Conservation (phyloP, 371 early-diverging fungal genomes). For the Mortierella sp. region DNA sequence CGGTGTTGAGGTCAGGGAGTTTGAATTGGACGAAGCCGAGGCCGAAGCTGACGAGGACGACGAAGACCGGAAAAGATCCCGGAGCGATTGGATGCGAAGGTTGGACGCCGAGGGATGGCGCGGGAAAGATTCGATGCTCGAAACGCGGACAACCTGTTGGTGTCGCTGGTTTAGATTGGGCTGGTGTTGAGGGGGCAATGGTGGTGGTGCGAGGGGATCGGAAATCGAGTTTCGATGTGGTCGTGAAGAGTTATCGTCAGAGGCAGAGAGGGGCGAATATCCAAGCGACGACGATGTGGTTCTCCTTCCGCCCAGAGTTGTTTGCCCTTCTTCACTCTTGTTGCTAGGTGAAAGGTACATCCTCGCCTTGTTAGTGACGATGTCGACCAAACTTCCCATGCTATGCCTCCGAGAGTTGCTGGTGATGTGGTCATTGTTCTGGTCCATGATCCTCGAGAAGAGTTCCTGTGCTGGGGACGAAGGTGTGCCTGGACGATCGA, state of each 20-base stretch:
- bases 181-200: not conserved
- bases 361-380: not conserved
- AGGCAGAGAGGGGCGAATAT: not conserved
- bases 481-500: slow-evolving; percentile 5
- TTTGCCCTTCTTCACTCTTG: too few relatives aligned
- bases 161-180: not conserved
- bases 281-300: not conserved
- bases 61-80: not conserved
- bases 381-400: slow-evolving; percentile 4
- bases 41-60: not conserved
- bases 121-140: slow-evolving; percentile 14
- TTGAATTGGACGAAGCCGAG: not conserved
- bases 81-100: slow-evolving; percentile 9
- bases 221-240: slow-evolving; percentile 8
- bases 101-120: slow-evolving; percentile 5
- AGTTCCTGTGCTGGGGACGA: not conserved
- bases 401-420: not conserved
- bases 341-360: not conserved
- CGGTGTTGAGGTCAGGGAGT: not conserved
- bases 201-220: not conserved
- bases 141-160: slow-evolving; percentile 2
- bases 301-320: not conserved
- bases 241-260: not conserved
- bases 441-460: slow-evolving; percentile 9
- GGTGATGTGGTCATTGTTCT: slow-evolving; percentile 4